Base-by-base conservation (phyloP, 768 basidiomycete species). In the Boletus tomentosulus region DNA sequence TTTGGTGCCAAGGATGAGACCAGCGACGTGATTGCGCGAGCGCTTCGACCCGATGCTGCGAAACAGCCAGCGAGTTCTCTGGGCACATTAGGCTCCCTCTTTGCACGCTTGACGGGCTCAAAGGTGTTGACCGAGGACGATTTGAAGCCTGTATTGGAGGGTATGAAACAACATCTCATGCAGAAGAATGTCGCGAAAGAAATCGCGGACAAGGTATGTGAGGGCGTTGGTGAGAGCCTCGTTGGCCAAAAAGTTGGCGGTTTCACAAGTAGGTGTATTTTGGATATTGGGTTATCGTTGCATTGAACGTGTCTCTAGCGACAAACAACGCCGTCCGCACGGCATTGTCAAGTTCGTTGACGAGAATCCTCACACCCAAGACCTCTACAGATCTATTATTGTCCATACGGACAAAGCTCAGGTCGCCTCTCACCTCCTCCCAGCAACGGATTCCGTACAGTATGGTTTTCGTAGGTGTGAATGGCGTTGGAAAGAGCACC, bases 151-250 rank as follows among this genome's bases (percentile, higher is more conserved):
- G 89, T 96, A 1, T 68, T 98, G 43, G 87, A 87, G 48, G 90
- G 85, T 16, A 98, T 98, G 94, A 94, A 96, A 69, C 92, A 95
- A 56, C 96, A 98, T 71, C 77, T 99, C 43, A 98, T 98, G 94
- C 85, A 88, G 73, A 98, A 98, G 78, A 99, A 99, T 64, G 97
- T 99, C 5, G 97, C 97, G 4, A 90, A 84, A 70, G 93, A 95
- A 55, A 98, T 98, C 57, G 79, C 95, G 12, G 92, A 95, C 57
- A 92, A 94, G 69, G 83, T 99, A 11, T 96, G 94, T 63, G 93
- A 96, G 66, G 84, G 89, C 6, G 93, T 99, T n/a, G 92, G 92
- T 1, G 85, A 92, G 64, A 83, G 81, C 41, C 78, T 99, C 31
- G 80, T 94, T 11, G 97, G 97, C 6, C 92, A 90, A 72, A 94